Evolutionary conservation across 805 yeast species (phyloP).

Genomic region (Saturnispora saitoi): DNA sequence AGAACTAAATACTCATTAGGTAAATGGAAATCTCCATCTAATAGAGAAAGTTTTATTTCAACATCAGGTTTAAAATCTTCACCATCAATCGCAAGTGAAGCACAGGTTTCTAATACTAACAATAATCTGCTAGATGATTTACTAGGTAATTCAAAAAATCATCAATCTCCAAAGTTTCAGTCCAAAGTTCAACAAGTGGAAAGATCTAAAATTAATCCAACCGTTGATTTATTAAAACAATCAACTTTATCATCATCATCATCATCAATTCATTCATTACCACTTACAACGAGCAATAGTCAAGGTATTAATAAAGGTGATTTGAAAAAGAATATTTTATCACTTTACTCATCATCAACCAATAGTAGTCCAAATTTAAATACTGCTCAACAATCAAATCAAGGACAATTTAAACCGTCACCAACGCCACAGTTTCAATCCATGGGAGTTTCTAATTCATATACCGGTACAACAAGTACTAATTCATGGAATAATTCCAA

Average conservation of each 20-base stretch:
- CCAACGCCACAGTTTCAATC: constrained; percentile 10
- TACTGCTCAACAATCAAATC: not conserved
- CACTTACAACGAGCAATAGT: constrained; percentile 8
- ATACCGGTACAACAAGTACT: not conserved
- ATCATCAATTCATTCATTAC: constrained; percentile 6
- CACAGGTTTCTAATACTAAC: constrained; percentile 1
- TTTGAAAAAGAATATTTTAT: constrained; percentile 82
- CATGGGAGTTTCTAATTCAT: constrained; percentile 6
- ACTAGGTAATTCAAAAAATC: constrained; percentile 1
- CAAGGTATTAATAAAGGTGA: constrained; percentile 53
- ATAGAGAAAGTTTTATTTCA: constrained; percentile 31
- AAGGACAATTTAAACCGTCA: not conserved
- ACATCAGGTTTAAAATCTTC: constrained; percentile 6
- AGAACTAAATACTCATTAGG: constrained; percentile 86
- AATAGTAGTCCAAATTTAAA: constrained; percentile 2
- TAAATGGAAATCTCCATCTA: constrained; percentile 64
- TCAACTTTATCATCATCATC: constrained; percentile 13
- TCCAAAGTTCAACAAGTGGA: constrained; percentile 2
- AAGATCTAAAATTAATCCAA: constrained; percentile 6
- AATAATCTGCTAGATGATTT: constrained; percentile 5
- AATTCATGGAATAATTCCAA: not conserved
- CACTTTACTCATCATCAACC: constrained; percentile 68
- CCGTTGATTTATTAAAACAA: constrained; percentile 6
- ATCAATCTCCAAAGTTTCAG: constrained; percentile 9
- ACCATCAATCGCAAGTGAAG: constrained; percentile 8